Base-by-base conservation (phyloP, 2,329 filamentous ascomycete genomes). In the Lachnellula hyalina region DNA sequence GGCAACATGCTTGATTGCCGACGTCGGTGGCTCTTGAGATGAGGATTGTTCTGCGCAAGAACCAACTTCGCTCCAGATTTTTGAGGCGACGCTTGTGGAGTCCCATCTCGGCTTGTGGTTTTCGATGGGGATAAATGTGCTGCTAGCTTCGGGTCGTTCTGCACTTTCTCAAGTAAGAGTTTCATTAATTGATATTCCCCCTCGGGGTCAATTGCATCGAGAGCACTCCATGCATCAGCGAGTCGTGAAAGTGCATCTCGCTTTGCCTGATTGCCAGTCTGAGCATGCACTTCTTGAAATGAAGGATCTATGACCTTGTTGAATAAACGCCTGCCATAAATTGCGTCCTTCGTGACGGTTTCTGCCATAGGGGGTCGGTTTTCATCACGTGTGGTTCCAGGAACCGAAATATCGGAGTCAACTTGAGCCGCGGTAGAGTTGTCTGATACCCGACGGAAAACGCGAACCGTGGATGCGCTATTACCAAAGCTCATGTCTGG, bases 401-500 rank as follows among this genome's bases (percentile, higher is more conserved):
- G 44, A 45, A 51, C 50, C 7, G 63, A 56, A 7, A 57, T 45
- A 52, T 67, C 62, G 2, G 56, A 58, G 34, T 63, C 57, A 12
- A 64, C 59, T 41, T 66, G 63, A n/a, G 63, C 61, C 14, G 58
- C 49, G 5, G 63, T 65, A 21, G 77, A 83, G 63, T 78, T 77
- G 64, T 90, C 88, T 0, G 92, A 94, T 0, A 96, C 90, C 23
- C 93, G 84, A 60, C 90, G 89, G 76, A 96, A 97, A 51, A 96
- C 86, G 52, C 92, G 86, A 62, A 96, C 90, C 15, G 92, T 96
- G 1, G 93, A 96, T 1, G 89, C 90, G 7, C 86, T 88, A 71
- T 97, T 97, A 50, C 93, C 94, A 72, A 95, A 97, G 5, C 87
- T 95, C 77, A 96, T 86, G 66, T 97, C 90, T 1, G 94, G 81